phyloP scores from a whole-genome alignment of 2,329 filamentous ascomycete species.

The Sphaerulina vaccinii region DNA sequence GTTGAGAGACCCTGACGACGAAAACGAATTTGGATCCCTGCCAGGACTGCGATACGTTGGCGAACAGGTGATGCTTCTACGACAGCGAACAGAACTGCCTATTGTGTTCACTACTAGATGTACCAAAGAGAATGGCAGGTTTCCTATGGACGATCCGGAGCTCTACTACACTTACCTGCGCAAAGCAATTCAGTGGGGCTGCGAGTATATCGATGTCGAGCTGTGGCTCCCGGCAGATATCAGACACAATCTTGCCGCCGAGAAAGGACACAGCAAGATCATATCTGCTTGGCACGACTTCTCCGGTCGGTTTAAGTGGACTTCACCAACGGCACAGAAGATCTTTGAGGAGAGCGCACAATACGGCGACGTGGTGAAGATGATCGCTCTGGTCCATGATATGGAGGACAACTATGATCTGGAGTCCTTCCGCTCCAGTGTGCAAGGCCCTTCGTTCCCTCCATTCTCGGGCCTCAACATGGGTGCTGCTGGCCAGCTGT shows the following conservation, averaged over 20 bases:
- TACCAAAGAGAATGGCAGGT: conserved; percentile 76
- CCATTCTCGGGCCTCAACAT: conserved; percentile 83
- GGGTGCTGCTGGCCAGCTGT: conserved; percentile 82
- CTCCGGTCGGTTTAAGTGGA: conserved; percentile 80
- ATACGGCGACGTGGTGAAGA: conserved; percentile 84
- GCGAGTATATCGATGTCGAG: conserved; percentile 87
- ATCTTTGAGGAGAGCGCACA: conserved; percentile 70
- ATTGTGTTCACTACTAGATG: conserved; percentile 87
- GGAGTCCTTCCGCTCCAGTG: conserved; percentile 79
- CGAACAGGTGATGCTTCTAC: conserved; percentile 79
- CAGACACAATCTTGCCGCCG: conserved; percentile 63
- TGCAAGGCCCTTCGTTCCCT: conserved; percentile 63
- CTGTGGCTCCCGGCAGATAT: conserved; percentile 80
- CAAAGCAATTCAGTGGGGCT: conserved; percentile 82
- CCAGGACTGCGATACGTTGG: conserved; percentile 82
- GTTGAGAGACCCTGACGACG: conserved; percentile 66
- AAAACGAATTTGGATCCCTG: conserved; percentile 62
- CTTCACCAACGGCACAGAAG: conserved; percentile 66
- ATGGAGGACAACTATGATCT: conserved; percentile 87
- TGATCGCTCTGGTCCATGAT: conserved; percentile 80
- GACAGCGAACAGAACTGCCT: conserved; percentile 81
- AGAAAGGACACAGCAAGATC: conserved; percentile 75
- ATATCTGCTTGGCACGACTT: conserved; percentile 94
- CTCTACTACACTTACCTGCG: conserved; percentile 78
- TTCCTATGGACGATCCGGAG: conserved; percentile 75